Conservation (phyloP, 495 filamentous ascomycete species). For the Cercophora newfieldiana region DNA sequence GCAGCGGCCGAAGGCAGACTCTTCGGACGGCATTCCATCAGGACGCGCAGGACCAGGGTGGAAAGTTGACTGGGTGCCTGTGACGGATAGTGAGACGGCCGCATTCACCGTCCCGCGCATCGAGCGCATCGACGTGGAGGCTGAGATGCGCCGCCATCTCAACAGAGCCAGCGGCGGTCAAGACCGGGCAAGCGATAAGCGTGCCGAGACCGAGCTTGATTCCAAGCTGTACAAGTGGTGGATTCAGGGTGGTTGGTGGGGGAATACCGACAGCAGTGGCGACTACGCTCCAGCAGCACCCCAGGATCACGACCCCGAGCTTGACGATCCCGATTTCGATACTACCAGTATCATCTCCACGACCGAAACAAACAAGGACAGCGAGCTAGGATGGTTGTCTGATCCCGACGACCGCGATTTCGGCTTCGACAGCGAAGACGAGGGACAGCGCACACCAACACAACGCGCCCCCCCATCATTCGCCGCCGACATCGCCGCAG, state of each 20-base stretch:
- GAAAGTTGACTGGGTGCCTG: constrained; percentile 21
- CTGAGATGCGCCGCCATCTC: constrained; percentile 62
- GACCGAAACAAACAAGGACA: constrained; percentile 35
- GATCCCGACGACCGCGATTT: constrained; percentile 37
- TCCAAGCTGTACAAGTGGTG: constrained; percentile 77
- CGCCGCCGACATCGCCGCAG: constrained; percentile 9
- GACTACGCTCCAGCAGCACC: constrained; percentile 55
- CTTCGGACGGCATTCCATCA: constrained; percentile 47
- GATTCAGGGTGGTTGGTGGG: constrained; percentile 78
- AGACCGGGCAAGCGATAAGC: constrained; percentile 10
- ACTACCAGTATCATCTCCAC: constrained; percentile 73
- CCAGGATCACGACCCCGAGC: constrained; percentile 2
- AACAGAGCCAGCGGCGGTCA: constrained; percentile 22
- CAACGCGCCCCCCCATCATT: constrained; percentile 32
- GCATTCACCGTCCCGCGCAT: constrained; percentile 56
- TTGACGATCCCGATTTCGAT: constrained; percentile 62
- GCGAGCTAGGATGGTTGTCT: background rate
- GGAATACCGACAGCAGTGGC: constrained; percentile 71
- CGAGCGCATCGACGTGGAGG: constrained; percentile 74
- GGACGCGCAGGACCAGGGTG: constrained; percentile 17
- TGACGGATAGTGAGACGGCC: constrained; percentile 45
- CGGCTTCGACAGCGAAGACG: constrained; percentile 41
- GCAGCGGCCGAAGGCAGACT: constrained; percentile 40
- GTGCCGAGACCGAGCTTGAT: constrained; percentile 67
- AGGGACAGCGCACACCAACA: constrained; percentile 79